These are phyloP conservation scores for Euphorbia peplus DNA, from an alignment of 345 rosid genomes.

Conservation along the genomic window DNA sequence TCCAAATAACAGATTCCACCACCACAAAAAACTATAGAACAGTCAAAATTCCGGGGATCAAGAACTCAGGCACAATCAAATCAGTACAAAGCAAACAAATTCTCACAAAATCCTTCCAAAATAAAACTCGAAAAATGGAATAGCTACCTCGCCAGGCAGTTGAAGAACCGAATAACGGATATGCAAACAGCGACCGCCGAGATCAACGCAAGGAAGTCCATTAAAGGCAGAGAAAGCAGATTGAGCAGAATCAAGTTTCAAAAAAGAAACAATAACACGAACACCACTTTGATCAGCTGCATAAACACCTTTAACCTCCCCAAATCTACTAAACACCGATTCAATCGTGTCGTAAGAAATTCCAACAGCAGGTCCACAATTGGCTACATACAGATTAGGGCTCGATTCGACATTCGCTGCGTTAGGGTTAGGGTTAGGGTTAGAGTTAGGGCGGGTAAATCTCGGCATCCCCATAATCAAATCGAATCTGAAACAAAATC, in stretches of 20 bases:
- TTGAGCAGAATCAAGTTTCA: constrained; percentile 46
- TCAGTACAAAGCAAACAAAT: not conserved
- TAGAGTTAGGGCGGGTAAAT: constrained; percentile 61
- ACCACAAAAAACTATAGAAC: not conserved
- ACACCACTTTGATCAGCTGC: constrained; percentile 87
- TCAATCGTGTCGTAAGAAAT: constrained; percentile 51
- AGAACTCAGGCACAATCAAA: not conserved
- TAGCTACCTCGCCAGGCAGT: constrained; percentile 42
- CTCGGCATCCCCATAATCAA: constrained; percentile 28
- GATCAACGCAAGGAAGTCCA: constrained; percentile 56
- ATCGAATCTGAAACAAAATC: not conserved
- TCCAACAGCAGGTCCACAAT: constrained; percentile 91
- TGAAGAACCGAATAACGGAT: constrained; percentile 68
- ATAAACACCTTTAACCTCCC: constrained; percentile 60
- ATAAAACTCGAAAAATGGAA: not conserved
- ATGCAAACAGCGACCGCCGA: constrained; percentile 65
- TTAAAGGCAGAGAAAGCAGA: constrained; percentile 52
- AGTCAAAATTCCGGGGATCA: not conserved
- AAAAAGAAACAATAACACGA: constrained; percentile 71
- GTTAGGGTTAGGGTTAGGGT: too few relatives aligned
- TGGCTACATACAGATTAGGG: constrained; percentile 75
- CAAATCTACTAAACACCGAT: constrained; percentile 58
- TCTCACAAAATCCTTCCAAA: not conserved
- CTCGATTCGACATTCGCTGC: constrained; percentile 26
- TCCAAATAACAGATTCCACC: too few relatives aligned